phyloP scores from a whole-genome alignment of 495 filamentous ascomycete species.

The Penicillium angulare region DNA sequence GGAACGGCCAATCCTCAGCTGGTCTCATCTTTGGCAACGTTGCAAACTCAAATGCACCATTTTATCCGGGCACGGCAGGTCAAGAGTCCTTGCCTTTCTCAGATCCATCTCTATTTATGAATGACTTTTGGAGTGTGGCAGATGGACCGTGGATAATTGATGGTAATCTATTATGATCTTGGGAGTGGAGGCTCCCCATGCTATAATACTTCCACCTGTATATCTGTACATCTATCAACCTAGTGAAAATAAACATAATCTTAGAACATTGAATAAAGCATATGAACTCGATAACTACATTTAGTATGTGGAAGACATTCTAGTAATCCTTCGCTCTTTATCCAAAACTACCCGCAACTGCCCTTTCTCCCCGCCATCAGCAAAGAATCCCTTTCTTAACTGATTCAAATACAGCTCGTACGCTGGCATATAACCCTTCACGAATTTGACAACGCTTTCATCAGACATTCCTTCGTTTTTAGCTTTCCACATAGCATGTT shows the following conservation, averaged over 20 bases:
- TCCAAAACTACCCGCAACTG: slow-evolving; percentile 14
- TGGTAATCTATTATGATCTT: slow-evolving; percentile 23
- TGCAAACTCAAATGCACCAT: slow-evolving; percentile 11
- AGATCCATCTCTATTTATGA: slow-evolving; percentile 20
- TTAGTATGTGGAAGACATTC: no score
- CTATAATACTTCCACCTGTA: no score
- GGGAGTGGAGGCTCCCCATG: no score
- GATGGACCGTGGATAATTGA: slow-evolving; percentile 45
- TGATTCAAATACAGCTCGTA: slow-evolving; percentile 19
- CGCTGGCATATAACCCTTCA: slow-evolving; percentile 18
- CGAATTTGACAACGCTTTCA: slow-evolving; percentile 13
- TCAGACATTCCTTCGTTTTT: slow-evolving; percentile 11
- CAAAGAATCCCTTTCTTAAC: slow-evolving; percentile 7
- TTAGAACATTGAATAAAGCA: no score
- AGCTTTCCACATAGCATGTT: slow-evolving; percentile 9
- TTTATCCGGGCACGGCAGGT: slow-evolving; percentile 12
- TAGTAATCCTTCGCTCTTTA: slow-evolving; percentile 5
- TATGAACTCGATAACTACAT: no score
- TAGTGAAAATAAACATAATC: no score
- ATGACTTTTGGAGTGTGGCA: slow-evolving; percentile 41
- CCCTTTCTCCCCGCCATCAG: background rate
- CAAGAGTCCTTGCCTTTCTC: slow-evolving; percentile 21
- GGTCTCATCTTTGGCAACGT: slow-evolving; percentile 26
- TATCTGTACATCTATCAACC: no score
- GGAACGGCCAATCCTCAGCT: slow-evolving; percentile 13